phyloP scores from a whole-genome alignment of 495 filamentous ascomycete genomes.

The Neurospora pannonica region DNA sequence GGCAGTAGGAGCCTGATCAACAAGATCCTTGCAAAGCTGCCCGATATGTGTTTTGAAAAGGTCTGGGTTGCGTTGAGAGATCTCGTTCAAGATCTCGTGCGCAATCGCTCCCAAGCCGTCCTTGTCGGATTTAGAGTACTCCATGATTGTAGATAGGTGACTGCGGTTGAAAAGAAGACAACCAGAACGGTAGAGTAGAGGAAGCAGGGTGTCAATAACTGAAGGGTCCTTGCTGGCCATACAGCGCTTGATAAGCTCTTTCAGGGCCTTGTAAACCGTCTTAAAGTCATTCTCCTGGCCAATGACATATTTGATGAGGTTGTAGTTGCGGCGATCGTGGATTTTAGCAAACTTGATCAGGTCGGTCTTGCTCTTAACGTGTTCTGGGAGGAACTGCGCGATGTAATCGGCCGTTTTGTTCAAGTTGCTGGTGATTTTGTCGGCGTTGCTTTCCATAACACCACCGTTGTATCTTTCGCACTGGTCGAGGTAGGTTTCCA shows the following conservation, averaged over 20 bases:
- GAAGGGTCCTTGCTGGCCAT: conserved; percentile 42
- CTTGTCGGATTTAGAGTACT: conserved; percentile 72
- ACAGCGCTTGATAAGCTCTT: conserved; percentile 76
- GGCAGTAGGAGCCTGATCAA: conserved; percentile 64
- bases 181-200: conserved; percentile 75
- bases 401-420: conserved; percentile 58
- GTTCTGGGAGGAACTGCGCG: conserved; percentile 65
- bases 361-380: conserved; percentile 54
- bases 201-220: conserved; percentile 67
- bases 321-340: conserved; percentile 85
- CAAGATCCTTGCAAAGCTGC: conserved; percentile 79
- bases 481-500: conserved; percentile 61
- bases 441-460: conserved; percentile 63
- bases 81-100: conserved; percentile 86
- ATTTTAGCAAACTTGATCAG: conserved; percentile 84
- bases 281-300: conserved; percentile 84
- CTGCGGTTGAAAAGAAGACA: conserved; percentile 87
- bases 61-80: conserved; percentile 77
- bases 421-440: conserved; percentile 58
- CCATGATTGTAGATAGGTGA: conserved; percentile 83
- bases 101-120: conserved; percentile 66
- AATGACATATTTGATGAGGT: conserved; percentile 77
- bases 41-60: conserved; percentile 86
- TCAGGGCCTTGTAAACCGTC: conserved; percentile 79
- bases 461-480: conserved; percentile 88